Conservation (phyloP, 1,139 yeast species). For the Debaryomyces udenii region DNA sequence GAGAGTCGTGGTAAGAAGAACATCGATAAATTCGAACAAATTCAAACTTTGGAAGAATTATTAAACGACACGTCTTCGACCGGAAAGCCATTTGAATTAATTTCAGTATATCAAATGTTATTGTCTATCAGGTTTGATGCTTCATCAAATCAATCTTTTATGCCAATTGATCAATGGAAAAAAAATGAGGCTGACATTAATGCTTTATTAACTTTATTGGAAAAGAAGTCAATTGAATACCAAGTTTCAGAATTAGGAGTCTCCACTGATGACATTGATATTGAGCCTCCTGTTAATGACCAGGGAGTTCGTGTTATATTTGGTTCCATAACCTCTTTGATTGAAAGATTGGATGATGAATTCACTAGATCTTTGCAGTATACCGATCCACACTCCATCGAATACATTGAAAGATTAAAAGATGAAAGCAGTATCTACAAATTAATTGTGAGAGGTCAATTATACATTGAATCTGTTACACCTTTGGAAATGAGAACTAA, state of each 20-base stretch:
- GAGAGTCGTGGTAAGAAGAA: constrained; percentile 97
- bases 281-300: constrained; percentile 67
- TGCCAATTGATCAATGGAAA: constrained; percentile 86
- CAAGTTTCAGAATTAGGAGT: constrained; percentile 78
- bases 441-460: constrained; percentile 80
- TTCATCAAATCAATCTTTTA: constrained; percentile 64
- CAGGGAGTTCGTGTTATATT: constrained; percentile 72
- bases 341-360: constrained; percentile 95
- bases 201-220: constrained; percentile 67
- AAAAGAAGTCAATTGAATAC: constrained; percentile 57
- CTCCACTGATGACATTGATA: constrained; percentile 78
- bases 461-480: constrained; percentile 73
- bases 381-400: constrained; percentile 94
- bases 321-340: constrained; percentile 84
- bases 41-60: constrained; percentile 67
- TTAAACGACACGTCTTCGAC: constrained; percentile 36
- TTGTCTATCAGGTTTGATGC: constrained; percentile 89
- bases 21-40: constrained; percentile 82
- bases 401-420: constrained; percentile 86
- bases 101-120: constrained; percentile 77
- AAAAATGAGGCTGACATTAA: constrained; percentile 64
- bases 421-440: constrained; percentile 82
- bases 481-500: constrained; percentile 43
- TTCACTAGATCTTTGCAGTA: constrained; percentile 83
- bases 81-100: constrained; percentile 66